Base-by-base conservation (phyloP, 23 red algal species). In the Chondrus crispus region DNA sequence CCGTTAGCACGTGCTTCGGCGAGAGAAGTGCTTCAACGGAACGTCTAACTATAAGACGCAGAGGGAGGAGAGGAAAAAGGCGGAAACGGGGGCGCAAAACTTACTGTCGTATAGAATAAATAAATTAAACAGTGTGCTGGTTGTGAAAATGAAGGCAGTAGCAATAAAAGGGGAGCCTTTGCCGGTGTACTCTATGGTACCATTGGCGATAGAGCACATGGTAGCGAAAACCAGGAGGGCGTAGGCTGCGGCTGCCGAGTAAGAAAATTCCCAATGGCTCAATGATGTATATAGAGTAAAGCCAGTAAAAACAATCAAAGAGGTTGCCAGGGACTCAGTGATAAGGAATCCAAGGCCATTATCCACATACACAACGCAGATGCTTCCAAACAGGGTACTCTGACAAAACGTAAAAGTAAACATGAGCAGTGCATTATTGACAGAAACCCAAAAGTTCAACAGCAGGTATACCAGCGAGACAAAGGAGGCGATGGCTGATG, bases 51-150 rank as follows among this genome's bases (percentile, higher is more conserved):
- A n/a, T n/a, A n/a, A 1, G 41, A 5, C 4, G 5, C 32, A 45
- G 10, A 10, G 10, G 18, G 18, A 11, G 16, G 36, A 43, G 36
- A 51, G 13, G 14, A 16, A 13, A 13, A 43, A 29, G 18, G 74
- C 47, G 48, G 55, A 57, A 54, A 9, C 19, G 55, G n/a, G 55
- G 5, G 6, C 5, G 48, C 16, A 82, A 20, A 90, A 90, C 86
- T 43, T 93, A 55, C 91, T 96, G 88, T 99, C 97, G 58, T 93
- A 99, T 39, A 99, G 91, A 51, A 99, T 99, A 66, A 95, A 99
- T n/a, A 95, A 88, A 49, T 71, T 83, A 46, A 99, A 96, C 7
- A 99, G 38, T 4, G 96, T 62, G 73, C 82, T 84, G 32, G 89
- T 91, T n/a, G n/a, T n/a, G n/a, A n/a, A n/a, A 33, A 90, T 80